Conservation (phyloP, 805 yeast species). For the Torulaspora franciscae region DNA sequence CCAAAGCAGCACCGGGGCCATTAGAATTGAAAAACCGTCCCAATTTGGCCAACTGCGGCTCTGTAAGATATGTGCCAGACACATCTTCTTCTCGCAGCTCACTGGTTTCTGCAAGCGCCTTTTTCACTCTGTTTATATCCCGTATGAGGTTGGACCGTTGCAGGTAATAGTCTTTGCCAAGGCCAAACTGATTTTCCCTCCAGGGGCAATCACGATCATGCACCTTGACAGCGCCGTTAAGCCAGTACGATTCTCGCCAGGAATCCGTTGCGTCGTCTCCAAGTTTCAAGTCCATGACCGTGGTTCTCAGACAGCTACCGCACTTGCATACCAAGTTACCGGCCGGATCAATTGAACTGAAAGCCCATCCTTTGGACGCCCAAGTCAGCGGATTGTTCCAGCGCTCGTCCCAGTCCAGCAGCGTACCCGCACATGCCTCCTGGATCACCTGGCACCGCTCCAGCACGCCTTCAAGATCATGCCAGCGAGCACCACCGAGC, state of each 20-base stretch:
- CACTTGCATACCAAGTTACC: conserved; percentile 11
- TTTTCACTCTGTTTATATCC: conserved; percentile 15
- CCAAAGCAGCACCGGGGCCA: not conserved
- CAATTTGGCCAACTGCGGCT: conserved; percentile 2
- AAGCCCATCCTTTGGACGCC: conserved; percentile 22
- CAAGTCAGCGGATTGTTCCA: conserved; percentile 19
- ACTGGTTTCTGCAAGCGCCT: not conserved
- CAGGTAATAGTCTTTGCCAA: conserved; percentile 15
- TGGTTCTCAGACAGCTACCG: conserved; percentile 11
- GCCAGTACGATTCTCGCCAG: conserved; percentile 10
- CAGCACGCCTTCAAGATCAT: conserved; percentile 11
- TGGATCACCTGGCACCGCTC: conserved; percentile 10
- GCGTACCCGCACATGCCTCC: conserved; percentile 8
- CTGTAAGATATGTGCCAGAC: not conserved
- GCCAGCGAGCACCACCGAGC: conserved; percentile 11
- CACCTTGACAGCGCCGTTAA: conserved; percentile 4
- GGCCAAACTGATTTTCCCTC: conserved; percentile 11
- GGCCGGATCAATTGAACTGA: not conserved
- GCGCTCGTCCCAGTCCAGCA: conserved; percentile 18
- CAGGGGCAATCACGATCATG: conserved; percentile 18
- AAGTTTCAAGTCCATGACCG: conserved; percentile 12
- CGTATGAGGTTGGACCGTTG: conserved; percentile 10
- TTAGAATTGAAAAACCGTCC: conserved; percentile 2
- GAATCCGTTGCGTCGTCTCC: not conserved
- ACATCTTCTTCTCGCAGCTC: not conserved